Conservation (phyloP, 345 rosid species). For the Citrus maxima region DNA sequence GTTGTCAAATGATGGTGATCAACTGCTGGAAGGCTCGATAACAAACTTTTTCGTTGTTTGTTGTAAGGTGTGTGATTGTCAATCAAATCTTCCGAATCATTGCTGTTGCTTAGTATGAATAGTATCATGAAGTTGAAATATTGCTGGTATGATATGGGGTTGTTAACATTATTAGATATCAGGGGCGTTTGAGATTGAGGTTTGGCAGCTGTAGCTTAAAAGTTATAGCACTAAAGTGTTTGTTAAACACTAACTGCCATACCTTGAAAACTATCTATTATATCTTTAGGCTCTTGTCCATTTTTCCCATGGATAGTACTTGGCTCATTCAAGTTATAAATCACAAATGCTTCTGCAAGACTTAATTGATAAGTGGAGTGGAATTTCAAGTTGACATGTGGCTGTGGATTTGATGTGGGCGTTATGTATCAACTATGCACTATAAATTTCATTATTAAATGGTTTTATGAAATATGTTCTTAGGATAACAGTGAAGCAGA, state of each 20-base stretch:
- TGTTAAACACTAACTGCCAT: no score
- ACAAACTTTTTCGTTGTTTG: constrained; percentile 73
- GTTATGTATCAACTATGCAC: not conserved
- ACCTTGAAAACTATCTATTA: no score
- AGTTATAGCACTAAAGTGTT: no score
- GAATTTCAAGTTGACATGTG: not conserved
- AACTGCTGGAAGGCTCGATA: constrained; percentile 69
- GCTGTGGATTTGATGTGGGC: not conserved
- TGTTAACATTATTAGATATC: not conserved
- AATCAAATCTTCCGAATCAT: no score
- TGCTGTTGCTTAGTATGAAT: not conserved
- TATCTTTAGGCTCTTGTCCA: not conserved
- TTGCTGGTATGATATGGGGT: no score
- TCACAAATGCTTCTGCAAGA: not conserved
- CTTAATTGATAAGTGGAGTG: not conserved
- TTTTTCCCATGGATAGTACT: not conserved
- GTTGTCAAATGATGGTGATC: constrained; percentile 86
- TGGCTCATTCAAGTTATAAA: not conserved
- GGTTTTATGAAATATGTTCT: constrained; percentile 17
- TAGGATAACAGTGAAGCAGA: constrained; percentile 31
- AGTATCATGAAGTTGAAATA: not conserved
- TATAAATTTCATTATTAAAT: not conserved
- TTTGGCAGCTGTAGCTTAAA: no score
- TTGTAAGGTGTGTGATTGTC: constrained; percentile 44
- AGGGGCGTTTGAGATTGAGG: no score